Evolutionary conservation across 495 filamentous ascomycete genomes (phyloP), one percentile per base, ranked within the genome.

Genomic region (Rostrohypoxylon terebratum): DNA sequence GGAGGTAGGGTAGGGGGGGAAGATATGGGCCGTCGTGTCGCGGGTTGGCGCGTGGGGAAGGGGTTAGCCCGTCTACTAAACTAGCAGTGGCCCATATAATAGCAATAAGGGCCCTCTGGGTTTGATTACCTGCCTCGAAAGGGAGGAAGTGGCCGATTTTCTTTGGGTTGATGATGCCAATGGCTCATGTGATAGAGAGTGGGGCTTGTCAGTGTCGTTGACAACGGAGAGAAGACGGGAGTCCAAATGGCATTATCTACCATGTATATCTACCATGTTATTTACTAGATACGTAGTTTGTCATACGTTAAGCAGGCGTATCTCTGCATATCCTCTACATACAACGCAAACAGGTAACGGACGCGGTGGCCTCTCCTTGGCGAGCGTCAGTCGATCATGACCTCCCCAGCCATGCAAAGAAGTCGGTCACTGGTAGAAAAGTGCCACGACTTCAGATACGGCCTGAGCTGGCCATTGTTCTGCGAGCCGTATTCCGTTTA

Each of bases 301-400:
- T 73, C 54, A 66, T 48, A 66, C 60, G 60, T 62, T 42, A n/a
- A 60, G 25, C 34, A 58, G 71, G 47, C 45, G 45, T 36, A 23
- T 59, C 54, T 68, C 65, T 73, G 60, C 70, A 73, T 73, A 54
- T 69, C 60, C 60, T 70, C 62, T 69, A 74, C 44, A 58, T 70
- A 69, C 71, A 66, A 58, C 71, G 67, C 66, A 74, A 69, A 63
- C 62, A 74, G 62, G 66, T 57, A 74, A 70, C 71, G 67, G 57
- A 74, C 66, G 71, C 71, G 71, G 66, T 70, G 63, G 61, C 66
- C 55, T 74, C 66, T 74, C 60, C 71, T 74, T 74, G 71, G 71
- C 57, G 62, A 45, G 44, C 47, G 58, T 21, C 51, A 51, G 71
- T 45, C 71, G 71, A 74, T 74, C 71, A 69, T 66, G 62, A 59